Evolutionary conservation across 805 yeast genomes (phyloP).

Genomic region (Spathaspora hagerdaliae): DNA sequence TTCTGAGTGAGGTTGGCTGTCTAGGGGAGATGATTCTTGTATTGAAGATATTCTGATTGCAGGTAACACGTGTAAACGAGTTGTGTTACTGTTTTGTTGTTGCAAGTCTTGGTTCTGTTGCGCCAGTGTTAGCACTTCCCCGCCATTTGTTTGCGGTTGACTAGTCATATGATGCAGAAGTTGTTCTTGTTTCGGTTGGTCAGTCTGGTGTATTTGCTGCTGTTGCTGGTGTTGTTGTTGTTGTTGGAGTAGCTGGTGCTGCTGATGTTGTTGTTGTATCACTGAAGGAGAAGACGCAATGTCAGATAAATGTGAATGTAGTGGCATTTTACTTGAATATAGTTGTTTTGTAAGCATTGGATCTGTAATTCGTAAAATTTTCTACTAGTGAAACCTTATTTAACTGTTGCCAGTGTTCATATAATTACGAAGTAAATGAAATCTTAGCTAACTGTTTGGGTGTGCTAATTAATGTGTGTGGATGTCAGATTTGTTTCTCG

Average conservation of each 20-base stretch:
- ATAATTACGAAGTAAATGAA: too few species aligned
- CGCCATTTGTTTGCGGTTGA: not conserved
- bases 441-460: too few species aligned
- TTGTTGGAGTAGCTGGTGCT: not conserved
- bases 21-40: not conserved
- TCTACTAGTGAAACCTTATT: too few species aligned
- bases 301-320: not conserved
- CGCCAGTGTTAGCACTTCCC: not conserved
- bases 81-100: not conserved
- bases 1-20: not conserved
- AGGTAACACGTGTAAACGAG: not conserved
- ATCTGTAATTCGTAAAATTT: too few species aligned
- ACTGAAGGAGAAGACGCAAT: not conserved
- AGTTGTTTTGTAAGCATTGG: not conserved
- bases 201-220: not conserved
- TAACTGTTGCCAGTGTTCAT: too few species aligned
- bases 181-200: slow-evolving; percentile 2
- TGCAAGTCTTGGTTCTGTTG: not conserved
- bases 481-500: too few species aligned
- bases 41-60: slow-evolving; percentile 1
- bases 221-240: slow-evolving; percentile 1
- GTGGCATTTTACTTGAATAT: not conserved
- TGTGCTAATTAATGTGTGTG: too few species aligned
- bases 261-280: not conserved
- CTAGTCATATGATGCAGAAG: not conserved